A percentile compares a stretch with the other conserved stretches of the same genome.
These are phyloP conservation scores for Digitaria exilis DNA, from an alignment of 202 grass and related monocot genomes.

Conservation along the genomic window DNA sequence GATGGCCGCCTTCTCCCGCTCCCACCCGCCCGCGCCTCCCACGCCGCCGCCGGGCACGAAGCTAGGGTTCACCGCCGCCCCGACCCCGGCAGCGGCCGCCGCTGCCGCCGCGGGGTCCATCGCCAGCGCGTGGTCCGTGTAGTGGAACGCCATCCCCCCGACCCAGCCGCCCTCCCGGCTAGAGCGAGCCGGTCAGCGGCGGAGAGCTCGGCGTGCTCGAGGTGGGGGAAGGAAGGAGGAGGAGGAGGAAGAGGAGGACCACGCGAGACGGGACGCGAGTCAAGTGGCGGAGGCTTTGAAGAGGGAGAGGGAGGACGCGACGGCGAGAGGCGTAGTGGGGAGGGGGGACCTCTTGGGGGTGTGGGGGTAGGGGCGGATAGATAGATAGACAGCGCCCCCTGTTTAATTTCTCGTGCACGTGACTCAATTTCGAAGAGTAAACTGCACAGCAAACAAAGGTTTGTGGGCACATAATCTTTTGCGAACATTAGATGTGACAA, in stretches of 20 bases:
- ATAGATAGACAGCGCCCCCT: background rate
- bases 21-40: constrained; percentile 41
- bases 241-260: background rate
- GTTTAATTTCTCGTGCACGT: constrained; percentile 2
- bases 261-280: constrained; percentile 12
- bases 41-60: constrained; percentile 10
- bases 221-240: no score
- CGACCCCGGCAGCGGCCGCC: background rate
- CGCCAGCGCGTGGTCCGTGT: constrained; percentile 50
- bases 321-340: constrained; percentile 26
- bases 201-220: background rate
- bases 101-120: constrained; percentile 39
- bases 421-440: background rate
- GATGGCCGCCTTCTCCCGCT: constrained; percentile 77
- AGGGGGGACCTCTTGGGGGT: constrained; percentile 14
- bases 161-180: background rate
- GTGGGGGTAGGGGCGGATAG: background rate
- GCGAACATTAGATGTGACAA: no score
- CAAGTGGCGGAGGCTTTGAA: constrained; percentile 20
- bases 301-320: constrained; percentile 12
- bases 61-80: constrained; percentile 18
- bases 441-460: background rate
- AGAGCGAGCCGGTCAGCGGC: background rate
- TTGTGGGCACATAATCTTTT: background rate
- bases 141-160: constrained; percentile 68